Conservation (phyloP, 1,284 basidiomycete genomes). For the Sporisorium graminicola region DNA sequence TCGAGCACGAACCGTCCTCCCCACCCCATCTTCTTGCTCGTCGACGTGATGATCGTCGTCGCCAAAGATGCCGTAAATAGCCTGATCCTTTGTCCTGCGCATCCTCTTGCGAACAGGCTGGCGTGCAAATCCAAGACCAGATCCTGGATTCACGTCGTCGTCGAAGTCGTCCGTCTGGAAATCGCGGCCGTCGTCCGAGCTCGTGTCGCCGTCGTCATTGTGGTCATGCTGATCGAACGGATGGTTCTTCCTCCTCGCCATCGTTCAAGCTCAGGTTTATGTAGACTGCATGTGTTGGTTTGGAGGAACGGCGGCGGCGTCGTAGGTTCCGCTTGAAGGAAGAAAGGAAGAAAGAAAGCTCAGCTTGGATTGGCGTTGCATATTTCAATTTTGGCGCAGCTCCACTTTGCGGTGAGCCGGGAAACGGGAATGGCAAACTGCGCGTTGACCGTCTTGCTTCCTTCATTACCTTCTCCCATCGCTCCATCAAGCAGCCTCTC, state of each 20-base stretch:
- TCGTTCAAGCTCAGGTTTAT: neutral
- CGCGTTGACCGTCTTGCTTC: conserved; percentile 3
- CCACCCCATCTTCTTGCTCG: conserved; percentile 18
- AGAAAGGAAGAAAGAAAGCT: neutral
- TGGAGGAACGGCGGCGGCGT: neutral
- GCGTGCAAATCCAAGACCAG: conserved; percentile 4
- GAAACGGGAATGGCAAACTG: neutral
- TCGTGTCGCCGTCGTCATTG: conserved; percentile 69
- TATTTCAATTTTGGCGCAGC: neutral
- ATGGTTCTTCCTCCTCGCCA: conserved; percentile 62
- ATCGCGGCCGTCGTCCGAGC: conserved; percentile 69
- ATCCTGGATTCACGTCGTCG: conserved; percentile 1
- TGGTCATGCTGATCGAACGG: conserved; percentile 32
- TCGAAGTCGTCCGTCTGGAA: conserved; percentile 69
- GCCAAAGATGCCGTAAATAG: conserved; percentile 84
- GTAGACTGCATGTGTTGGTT: neutral
- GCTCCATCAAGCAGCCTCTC: neutral
- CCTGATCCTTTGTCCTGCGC: conserved; percentile 36
- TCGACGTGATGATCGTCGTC: conserved; percentile 73
- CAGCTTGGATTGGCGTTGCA: neutral
- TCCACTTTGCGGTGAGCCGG: neutral
- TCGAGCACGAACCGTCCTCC: conserved; percentile 24
- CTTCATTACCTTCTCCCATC: neutral
- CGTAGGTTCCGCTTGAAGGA: neutral
- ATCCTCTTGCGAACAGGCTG: conserved; percentile 28